phyloP scores from a whole-genome alignment of 2,329 filamentous ascomycete genomes.

The Hypoxylon sp. region DNA sequence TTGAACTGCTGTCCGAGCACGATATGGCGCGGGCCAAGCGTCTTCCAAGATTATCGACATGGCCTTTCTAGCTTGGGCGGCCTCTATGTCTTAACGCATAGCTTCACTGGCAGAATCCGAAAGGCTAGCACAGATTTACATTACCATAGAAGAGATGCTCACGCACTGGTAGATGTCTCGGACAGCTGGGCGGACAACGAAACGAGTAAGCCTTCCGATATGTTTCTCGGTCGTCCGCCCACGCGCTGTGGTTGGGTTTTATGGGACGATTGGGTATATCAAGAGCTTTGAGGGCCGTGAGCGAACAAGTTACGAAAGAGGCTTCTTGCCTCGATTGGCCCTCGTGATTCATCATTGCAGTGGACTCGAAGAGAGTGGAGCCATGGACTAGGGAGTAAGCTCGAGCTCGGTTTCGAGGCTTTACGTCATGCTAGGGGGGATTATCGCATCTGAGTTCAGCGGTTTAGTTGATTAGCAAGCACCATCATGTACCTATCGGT shows the following conservation, averaged over 20 bases:
- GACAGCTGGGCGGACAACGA: not conserved
- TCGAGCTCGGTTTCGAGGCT: not conserved
- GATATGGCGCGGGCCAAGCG: not conserved
- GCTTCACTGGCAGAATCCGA: not conserved
- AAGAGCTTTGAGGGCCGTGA: not conserved
- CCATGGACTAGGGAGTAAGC: not conserved
- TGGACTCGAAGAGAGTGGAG: not conserved
- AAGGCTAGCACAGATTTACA: not conserved
- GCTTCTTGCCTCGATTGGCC: not conserved
- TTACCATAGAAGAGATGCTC: not conserved
- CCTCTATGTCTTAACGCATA: not conserved
- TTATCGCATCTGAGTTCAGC: not conserved
- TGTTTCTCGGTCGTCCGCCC: not conserved
- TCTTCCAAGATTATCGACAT: not conserved
- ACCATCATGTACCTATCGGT: not conserved
- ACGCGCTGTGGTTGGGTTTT: not conserved
- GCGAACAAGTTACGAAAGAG: not conserved
- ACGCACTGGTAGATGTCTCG: not conserved
- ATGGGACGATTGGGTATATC: not conserved
- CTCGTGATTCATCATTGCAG: not conserved
- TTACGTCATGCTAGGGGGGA: not conserved
- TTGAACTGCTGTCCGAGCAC: not conserved
- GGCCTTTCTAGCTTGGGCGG: not conserved
- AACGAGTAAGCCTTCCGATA: not conserved
- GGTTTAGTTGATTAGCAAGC: conserved; percentile 9